These are phyloP conservation scores for Arachis monticola DNA, from an alignment of 331 rosid genomes.

Conservation along the genomic window DNA sequence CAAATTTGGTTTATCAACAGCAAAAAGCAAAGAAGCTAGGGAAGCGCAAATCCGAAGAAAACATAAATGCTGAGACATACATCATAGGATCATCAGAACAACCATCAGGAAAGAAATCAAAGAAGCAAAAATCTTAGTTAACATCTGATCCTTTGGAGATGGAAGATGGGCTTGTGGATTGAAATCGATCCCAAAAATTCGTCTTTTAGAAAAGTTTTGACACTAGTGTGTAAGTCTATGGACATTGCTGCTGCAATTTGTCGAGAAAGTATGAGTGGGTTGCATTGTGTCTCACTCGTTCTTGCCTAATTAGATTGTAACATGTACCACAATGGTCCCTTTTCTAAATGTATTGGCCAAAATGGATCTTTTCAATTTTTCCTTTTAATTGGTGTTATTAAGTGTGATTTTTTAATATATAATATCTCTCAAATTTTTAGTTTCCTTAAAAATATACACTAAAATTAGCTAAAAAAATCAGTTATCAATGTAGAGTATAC, in stretches of 20 bases:
- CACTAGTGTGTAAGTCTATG: slow-evolving; percentile 6
- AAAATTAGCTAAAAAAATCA: no score
- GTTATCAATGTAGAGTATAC: no score
- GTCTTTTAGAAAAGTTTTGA: slow-evolving; percentile 17
- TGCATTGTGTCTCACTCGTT: background rate
- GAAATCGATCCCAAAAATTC: slow-evolving; percentile 25
- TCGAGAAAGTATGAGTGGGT: background rate
- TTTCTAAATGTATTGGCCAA: no score
- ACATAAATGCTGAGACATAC: slow-evolving; percentile 62
- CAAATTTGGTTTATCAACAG: slow-evolving; percentile 43
- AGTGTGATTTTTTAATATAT: no score
- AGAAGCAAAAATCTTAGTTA: slow-evolving; percentile 41
- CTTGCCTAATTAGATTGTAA: slow-evolving; percentile 1
- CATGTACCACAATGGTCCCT: background rate
- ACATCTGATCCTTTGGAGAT: slow-evolving; percentile 11
- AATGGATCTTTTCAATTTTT: no score
- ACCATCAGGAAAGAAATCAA: slow-evolving; percentile 65
- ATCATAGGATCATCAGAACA: slow-evolving; percentile 59
- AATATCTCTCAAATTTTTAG: no score
- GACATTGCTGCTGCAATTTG: background rate
- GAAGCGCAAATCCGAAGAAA: slow-evolving; percentile 62
- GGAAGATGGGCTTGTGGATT: slow-evolving; percentile 10
- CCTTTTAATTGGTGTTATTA: no score
- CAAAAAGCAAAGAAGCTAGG: slow-evolving; percentile 69
- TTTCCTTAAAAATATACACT: no score